Percentiles rank a stretch among this genome's conserved stretches.
Conservation (phyloP, 768 basidiomycete genomes). For the Rhodotorula babjevae region DNA sequence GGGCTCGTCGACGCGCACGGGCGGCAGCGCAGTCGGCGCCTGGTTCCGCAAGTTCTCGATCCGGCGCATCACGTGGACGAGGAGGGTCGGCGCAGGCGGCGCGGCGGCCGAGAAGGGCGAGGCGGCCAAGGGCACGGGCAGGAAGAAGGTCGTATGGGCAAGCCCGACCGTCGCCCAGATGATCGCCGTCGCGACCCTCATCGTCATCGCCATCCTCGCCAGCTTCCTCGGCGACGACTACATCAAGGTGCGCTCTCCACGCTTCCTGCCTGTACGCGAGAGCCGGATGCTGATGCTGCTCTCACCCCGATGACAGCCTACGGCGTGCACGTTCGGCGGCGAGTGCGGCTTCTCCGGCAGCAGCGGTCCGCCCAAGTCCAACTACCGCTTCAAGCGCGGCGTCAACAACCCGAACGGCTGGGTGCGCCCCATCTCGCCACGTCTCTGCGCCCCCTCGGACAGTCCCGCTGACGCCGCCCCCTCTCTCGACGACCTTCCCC, state of each 20-base stretch:
- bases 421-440: constrained; percentile 1
- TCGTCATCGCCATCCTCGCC: constrained; percentile 52
- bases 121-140: not conserved
- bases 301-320: constrained; percentile 18
- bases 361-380: constrained; percentile 36
- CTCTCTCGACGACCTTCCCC: too few relatives aligned
- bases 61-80: constrained; percentile 30
- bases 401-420: constrained; percentile 35
- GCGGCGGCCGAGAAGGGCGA: not conserved
- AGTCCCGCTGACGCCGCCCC: not conserved
- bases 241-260: constrained; percentile 46
- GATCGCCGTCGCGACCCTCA: constrained; percentile 53
- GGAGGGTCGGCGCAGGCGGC: constrained; percentile 3
- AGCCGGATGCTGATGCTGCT: too few relatives aligned
- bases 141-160: constrained; percentile 31
- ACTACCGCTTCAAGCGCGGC: constrained; percentile 39
- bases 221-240: constrained; percentile 66
- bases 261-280: not conserved
- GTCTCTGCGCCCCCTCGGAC: too few relatives aligned
- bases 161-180: constrained; percentile 63
- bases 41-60: constrained; percentile 36
- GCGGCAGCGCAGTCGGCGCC: constrained; percentile 35
- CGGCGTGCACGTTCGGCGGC: constrained; percentile 40
- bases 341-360: constrained; percentile 33
- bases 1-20: not conserved